Conservation (phyloP, 352 stramenopile species). For the Pythium myriotylum region DNA sequence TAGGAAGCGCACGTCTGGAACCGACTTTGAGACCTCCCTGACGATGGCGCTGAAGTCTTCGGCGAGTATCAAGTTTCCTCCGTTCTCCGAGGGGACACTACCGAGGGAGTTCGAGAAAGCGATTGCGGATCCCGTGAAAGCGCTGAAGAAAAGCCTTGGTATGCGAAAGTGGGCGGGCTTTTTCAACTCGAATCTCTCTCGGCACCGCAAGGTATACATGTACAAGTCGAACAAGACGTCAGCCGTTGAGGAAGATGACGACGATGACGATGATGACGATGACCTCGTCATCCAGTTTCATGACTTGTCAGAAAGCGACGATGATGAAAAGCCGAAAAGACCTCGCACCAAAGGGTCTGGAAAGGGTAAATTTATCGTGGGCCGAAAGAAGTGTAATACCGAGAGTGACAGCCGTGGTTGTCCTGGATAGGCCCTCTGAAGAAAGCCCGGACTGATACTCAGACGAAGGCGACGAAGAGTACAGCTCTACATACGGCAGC, state of each 20-base stretch:
- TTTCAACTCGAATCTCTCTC: conserved; percentile 47
- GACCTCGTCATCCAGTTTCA: conserved; percentile 15
- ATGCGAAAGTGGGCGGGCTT: conserved; percentile 44
- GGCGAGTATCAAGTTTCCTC: conserved; percentile 54
- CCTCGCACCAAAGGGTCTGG: background rate
- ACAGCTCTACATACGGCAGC: background rate
- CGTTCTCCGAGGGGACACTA: conserved; percentile 50
- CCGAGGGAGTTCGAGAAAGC: conserved; percentile 34
- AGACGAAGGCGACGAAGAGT: background rate
- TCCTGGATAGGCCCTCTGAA: background rate
- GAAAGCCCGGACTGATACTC: background rate
- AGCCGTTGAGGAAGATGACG: conserved; percentile 5
- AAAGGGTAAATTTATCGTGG: background rate
- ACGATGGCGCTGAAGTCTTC: conserved; percentile 38
- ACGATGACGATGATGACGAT: conserved; percentile 10
- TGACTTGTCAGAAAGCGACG: conserved; percentile 2
- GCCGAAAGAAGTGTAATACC: background rate
- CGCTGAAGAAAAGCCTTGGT: conserved; percentile 43
- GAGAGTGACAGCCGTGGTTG: background rate
- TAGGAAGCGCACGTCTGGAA: conserved; percentile 35
- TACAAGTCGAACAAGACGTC: conserved; percentile 19
- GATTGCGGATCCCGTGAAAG: conserved; percentile 37
- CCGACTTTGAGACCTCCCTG: conserved; percentile 49
- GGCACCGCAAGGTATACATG: conserved; percentile 38
- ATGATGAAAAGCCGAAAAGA: conserved; percentile 6